Base-by-base conservation (phyloP, 148 eudicot species). In the Rhododendron kiyosumense region DNA sequence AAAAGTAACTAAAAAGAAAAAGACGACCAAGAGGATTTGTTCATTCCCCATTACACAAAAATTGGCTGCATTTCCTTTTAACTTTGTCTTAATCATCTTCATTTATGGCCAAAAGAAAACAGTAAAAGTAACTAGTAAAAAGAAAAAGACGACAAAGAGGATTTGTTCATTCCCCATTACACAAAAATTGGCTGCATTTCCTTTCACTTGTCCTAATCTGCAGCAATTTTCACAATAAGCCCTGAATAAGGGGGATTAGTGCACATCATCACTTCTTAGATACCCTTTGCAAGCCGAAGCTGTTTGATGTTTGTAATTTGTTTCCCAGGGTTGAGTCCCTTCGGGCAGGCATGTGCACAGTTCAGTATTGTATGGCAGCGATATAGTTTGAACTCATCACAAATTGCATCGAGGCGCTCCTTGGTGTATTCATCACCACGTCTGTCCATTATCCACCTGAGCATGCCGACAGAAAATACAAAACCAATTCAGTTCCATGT, bases 361-460 rank as follows among this genome's bases (percentile, higher is more conserved):
- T 97, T 97, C 93, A 94, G 88, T 69, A 97, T 97, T 28, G 98
- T 95, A 84, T 97, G 99, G 91, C 99, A 97, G 46, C 99, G 95
- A 76, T 97, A 97, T 14, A 97, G 94, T 95, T 97, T 97, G 95
- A 93, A 97, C 81, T 97, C 98, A 46, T 97, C 98, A 63, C 91
- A 90, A 45, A 97, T 89, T 38, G 99, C 98, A 32, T 97, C 98
- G 32, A 95, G 90, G 8, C 99, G 94, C 88, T 97, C 99, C 85
- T 91, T 88, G 36, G 98, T 95, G 75, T 93, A 97, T 90, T 97
- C 99, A 90, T 97, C 99, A n/a, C n/a, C n/a, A 86, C 98, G 99
- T 84, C 98, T 97, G 89, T 97, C 99, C 93, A 94, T 97, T 85
- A 97, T 94, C 99, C 98, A 96, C 88, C 99, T 96, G 91, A 91